These are phyloP conservation scores for Kazachstania kunashirensis DNA, from an alignment of 805 yeast species.

Conservation along the genomic window DNA sequence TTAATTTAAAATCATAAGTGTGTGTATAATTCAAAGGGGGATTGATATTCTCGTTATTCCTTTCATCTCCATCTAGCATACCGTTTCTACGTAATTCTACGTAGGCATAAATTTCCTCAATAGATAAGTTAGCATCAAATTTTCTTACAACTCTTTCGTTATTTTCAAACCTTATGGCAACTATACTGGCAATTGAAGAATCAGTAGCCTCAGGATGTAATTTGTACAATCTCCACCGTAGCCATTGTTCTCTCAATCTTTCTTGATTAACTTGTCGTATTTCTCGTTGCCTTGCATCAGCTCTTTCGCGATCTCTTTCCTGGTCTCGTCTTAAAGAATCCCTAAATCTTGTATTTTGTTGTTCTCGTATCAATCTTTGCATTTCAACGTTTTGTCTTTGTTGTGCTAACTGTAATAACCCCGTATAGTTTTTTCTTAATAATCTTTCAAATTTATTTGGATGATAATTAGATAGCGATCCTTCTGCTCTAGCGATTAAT, in stretches of 20 bases:
- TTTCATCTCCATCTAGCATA: slow-evolving; percentile 14
- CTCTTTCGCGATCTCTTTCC: slow-evolving; percentile 31
- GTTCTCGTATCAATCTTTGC: slow-evolving; percentile 48
- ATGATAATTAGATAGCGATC: slow-evolving; percentile 13
- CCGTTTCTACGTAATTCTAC: slow-evolving; percentile 43
- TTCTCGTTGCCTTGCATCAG: slow-evolving; percentile 29
- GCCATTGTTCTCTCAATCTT: slow-evolving; percentile 33
- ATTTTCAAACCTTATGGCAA: slow-evolving; percentile 58
- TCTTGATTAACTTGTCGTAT: slow-evolving; percentile 12
- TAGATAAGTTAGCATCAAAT: slow-evolving; percentile 36
- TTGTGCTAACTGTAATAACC: slow-evolving; percentile 45
- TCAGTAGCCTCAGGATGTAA: slow-evolving; percentile 26
- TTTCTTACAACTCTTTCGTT: slow-evolving; percentile 51
- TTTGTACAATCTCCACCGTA: slow-evolving; percentile 37
- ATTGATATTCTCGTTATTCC: slow-evolving; percentile 13
- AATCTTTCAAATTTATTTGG: slow-evolving; percentile 13
- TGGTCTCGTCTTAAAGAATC: slow-evolving; percentile 61
- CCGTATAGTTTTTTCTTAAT: slow-evolving; percentile 21
- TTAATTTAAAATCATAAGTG: slow-evolving; percentile 40
- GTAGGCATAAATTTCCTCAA: slow-evolving; percentile 63
- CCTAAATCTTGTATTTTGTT: slow-evolving; percentile 73
- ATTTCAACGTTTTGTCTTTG: slow-evolving; percentile 54
- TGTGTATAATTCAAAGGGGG: slow-evolving; percentile 37
- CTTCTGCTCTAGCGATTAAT: slow-evolving; percentile 25
- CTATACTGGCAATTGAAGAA: slow-evolving; percentile 37